Percentiles rank a stretch among this genome's conserved stretches.
Conservation (phyloP, 225 moss, liverwort and hornwort genomes). For the Asterella californica region DNA sequence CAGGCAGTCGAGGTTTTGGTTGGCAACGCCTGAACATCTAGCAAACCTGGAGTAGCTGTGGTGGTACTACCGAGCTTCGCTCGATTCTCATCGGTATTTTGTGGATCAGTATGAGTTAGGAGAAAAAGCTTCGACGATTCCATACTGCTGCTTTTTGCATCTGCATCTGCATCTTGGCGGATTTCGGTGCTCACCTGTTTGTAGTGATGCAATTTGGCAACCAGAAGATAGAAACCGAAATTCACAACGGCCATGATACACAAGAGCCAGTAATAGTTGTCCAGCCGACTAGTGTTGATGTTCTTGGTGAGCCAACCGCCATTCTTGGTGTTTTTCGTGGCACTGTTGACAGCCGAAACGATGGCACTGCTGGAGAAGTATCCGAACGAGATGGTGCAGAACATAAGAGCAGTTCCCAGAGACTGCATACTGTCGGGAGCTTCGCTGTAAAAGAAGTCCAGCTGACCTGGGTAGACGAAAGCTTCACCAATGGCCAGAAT, state of each 20-base stretch:
- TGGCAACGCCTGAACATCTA: background rate
- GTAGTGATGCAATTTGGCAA: constrained; percentile 19
- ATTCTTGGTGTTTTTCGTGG: background rate
- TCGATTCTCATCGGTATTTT: background rate
- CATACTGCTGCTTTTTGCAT: background rate
- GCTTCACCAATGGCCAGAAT: constrained; percentile 25
- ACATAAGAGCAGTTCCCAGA: constrained; percentile 18
- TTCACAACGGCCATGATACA: constrained; percentile 15
- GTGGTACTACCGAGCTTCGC: background rate
- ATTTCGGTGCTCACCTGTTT: background rate
- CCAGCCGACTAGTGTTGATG: constrained; percentile 21
- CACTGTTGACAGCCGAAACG: constrained; percentile 4
- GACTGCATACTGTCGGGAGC: constrained; percentile 32
- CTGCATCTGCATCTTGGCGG: background rate
- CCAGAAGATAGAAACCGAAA: constrained; percentile 15
- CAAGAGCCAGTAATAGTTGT: constrained; percentile 29
- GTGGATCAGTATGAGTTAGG: background rate
- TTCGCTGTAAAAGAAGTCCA: constrained; percentile 32
- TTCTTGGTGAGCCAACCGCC: constrained; percentile 20
- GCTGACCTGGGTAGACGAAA: constrained; percentile 23
- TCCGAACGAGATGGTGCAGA: constrained; percentile 13
- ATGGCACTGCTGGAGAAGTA: constrained; percentile 19
- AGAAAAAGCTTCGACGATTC: background rate
- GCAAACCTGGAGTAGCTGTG: background rate
- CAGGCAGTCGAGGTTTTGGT: background rate